Evolutionary conservation across 257 asterid genomes (phyloP).

Genomic region (Nicotiana sylvestris): DNA sequence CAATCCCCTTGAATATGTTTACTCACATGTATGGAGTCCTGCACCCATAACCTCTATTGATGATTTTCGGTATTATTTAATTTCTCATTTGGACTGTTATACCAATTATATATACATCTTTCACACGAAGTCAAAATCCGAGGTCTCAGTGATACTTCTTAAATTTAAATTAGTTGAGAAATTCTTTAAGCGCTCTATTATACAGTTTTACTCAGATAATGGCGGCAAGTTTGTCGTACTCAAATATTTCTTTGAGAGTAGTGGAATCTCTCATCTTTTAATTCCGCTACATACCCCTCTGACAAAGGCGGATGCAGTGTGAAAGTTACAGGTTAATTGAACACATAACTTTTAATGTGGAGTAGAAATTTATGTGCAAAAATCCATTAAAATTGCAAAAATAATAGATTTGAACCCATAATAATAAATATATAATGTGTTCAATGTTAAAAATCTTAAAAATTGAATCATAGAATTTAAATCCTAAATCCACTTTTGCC

Average conservation of each 20-base stretch:
- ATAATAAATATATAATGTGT: too few relatives aligned
- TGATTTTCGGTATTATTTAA: not conserved
- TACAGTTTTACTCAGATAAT: not conserved
- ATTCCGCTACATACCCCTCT: not conserved
- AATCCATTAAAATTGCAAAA: too few relatives aligned
- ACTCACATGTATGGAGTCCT: not conserved
- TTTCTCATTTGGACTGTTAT: not conserved
- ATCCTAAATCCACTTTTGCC: not conserved
- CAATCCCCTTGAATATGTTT: not conserved
- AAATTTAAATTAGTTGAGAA: not conserved
- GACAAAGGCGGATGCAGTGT: too few relatives aligned
- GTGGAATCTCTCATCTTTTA: not conserved
- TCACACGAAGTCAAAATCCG: not conserved
- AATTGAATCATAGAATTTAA: too few relatives aligned
- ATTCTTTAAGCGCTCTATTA: not conserved
- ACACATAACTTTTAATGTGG: too few relatives aligned
- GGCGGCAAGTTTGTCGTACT: not conserved
- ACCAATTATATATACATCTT: not conserved
- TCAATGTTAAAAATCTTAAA: too few relatives aligned
- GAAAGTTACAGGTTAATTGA: too few relatives aligned
- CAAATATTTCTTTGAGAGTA: not conserved
- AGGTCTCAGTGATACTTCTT: not conserved
- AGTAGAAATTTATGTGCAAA: too few relatives aligned
- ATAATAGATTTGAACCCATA: too few relatives aligned
- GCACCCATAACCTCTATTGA: not conserved